phyloP scores from a whole-genome alignment of 805 yeast species.

The Huiozyma sinensis region DNA sequence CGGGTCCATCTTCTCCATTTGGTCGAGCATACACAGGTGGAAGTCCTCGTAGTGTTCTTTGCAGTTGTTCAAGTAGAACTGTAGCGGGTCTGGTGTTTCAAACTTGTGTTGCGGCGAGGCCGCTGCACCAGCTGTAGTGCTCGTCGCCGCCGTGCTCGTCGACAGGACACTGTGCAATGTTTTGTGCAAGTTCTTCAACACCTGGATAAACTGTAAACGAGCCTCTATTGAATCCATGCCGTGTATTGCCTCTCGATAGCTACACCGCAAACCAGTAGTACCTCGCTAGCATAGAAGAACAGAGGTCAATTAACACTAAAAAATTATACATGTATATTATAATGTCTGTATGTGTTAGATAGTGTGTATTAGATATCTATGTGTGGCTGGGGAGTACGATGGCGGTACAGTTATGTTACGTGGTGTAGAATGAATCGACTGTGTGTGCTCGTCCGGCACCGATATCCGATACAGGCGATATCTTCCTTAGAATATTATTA shows the following conservation, averaged over 20 bases:
- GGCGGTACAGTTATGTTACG: no score
- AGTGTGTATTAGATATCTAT: neutral
- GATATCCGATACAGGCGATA: no score
- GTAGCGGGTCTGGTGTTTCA: conserved; percentile 14
- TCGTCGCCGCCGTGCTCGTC: neutral
- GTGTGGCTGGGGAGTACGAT: neutral
- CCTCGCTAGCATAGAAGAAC: neutral
- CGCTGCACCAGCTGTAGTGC: conserved; percentile 12
- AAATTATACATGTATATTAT: neutral
- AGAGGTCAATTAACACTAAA: no score
- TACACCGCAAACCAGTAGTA: neutral
- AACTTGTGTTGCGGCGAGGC: no score
- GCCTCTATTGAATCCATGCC: conserved; percentile 88
- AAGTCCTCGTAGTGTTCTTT: conserved; percentile 26
- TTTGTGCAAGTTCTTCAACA: conserved; percentile 56
- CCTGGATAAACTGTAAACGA: conserved; percentile 60
- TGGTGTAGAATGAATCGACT: no score
- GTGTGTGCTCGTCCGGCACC: no score
- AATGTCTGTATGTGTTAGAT: neutral
- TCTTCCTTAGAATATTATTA: no score
- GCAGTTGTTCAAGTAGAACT: conserved; percentile 21
- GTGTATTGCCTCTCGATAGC: neutral
- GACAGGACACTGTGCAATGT: conserved; percentile 8
- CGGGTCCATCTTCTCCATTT: conserved; percentile 21
- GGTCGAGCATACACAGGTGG: conserved; percentile 26